Base-by-base conservation (phyloP, 352 stramenopile species). In the Globisporangium perplexum region DNA sequence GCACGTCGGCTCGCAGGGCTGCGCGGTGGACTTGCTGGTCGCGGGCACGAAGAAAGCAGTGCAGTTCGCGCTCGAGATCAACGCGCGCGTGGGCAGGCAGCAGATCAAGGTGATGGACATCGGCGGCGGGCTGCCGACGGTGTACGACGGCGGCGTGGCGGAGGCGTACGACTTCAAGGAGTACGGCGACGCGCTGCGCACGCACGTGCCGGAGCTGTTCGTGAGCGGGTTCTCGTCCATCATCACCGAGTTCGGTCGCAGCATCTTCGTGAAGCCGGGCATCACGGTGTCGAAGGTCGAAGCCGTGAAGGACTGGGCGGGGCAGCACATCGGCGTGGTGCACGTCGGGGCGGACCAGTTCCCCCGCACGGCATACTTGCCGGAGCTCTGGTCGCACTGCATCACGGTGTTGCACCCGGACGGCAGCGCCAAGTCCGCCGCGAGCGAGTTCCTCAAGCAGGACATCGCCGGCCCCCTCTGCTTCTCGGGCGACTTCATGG, bases 331-430 rank as follows among this genome's bases (percentile, higher is more conserved):
- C 36, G 84, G 76, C 0, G 69, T 96, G n/a, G 57, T 96, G 8
- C 91, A 98, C 54, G 84, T 93, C 11, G 91, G 91, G 12, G 83
- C 88, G 12, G 88, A 98, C 64, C 77, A 97, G 54, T 96, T 97
- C 53, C 69, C 94, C 7, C 82, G 91, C 38, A 87, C 79, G 11
- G 86, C 83, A 7, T 97, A 97, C 69, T 62, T 90, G 41, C 88
- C 86, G 6, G 67, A 93, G 53, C 61, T 73, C 15, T 94, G 83
- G 83, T 85, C 81, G 28, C 88, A 97, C 63, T 77, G 72, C 18
- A 82, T 96, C 46, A 86, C 74, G 0, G 73, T 95, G 26, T 72
- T 96, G n/a, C 52, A 63, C 36, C 48, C 46, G 3, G 57, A 77
- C 1, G 90, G 85, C 23, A 53, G 44, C 14, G 59, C 66, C 24